Conservation (phyloP, 441 rosid genomes). For the Eutrema salsugineum region DNA sequence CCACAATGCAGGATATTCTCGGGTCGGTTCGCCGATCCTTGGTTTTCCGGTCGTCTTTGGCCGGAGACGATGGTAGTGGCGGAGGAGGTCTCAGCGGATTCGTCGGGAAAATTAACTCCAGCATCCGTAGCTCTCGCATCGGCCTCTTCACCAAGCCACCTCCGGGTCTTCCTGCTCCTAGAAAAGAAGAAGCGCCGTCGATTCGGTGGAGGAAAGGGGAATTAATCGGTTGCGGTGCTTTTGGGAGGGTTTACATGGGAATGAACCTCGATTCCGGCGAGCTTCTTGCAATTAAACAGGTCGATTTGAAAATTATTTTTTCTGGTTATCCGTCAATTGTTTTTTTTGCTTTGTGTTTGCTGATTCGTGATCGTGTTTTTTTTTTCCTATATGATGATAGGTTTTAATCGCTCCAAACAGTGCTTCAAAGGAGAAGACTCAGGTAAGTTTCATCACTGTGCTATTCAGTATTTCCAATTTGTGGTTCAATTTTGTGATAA, state of each 20-base stretch:
- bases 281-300: constrained; percentile 97
- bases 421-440: constrained; percentile 92
- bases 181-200: constrained; percentile 51
- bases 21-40: constrained; percentile 97
- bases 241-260: constrained; percentile 98
- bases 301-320: constrained; percentile 18
- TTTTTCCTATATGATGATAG: constrained; percentile 27
- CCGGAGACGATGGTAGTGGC: constrained; percentile 32
- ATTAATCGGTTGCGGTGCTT: constrained; percentile 94
- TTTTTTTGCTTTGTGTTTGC: neutral
- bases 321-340: neutral
- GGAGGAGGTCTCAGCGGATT: constrained; percentile 58
- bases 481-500: neutral
- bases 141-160: constrained; percentile 61
- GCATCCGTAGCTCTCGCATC: constrained; percentile 77
- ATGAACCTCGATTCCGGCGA: constrained; percentile 99
- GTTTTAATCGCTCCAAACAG: constrained; percentile 80
- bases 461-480: neutral
- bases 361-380: neutral
- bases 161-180: constrained; percentile 38
- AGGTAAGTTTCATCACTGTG: constrained; percentile 41
- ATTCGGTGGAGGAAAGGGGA: constrained; percentile 97
- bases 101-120: constrained; percentile 80
- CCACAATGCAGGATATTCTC: constrained; percentile 69
- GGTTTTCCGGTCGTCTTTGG: constrained; percentile 57